Evolutionary conservation across 2,329 filamentous ascomycete species (phyloP).

Genomic region (Metarhizium robertsii): DNA sequence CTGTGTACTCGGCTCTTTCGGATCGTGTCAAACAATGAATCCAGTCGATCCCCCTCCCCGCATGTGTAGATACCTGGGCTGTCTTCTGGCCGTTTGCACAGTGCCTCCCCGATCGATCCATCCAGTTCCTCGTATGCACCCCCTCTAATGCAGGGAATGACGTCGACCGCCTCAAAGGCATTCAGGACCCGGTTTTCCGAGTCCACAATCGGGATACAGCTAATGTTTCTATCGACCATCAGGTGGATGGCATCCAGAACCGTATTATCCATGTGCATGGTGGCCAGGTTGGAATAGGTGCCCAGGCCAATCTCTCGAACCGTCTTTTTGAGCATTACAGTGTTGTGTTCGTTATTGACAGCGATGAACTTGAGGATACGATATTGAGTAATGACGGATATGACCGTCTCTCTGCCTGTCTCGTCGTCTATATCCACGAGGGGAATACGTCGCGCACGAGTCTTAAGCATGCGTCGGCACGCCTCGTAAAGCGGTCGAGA

Average conservation of each 20-base stretch:
- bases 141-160: conserved; percentile 91
- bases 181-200: conserved; percentile 71
- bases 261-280: conserved; percentile 77
- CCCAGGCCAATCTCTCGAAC: conserved; percentile 77
- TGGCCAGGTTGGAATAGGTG: conserved; percentile 72
- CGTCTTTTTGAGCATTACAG: conserved; percentile 78
- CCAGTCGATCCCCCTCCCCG: conserved; percentile 79
- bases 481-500: conserved; percentile 88
- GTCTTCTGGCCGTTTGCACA: conserved; percentile 79
- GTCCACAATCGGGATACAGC: conserved; percentile 87
- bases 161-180: conserved; percentile 95
- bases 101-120: conserved; percentile 76
- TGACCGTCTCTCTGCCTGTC: conserved; percentile 82
- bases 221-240: conserved; percentile 89
- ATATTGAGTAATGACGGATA: conserved; percentile 96
- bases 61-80: conserved; percentile 97
- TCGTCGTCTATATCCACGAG: conserved; percentile 91
- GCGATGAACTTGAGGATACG: conserved; percentile 98
- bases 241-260: conserved; percentile 92
- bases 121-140: conserved; percentile 86
- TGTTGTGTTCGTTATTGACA: conserved; percentile 80
- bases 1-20: conserved; percentile 91
- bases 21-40: conserved; percentile 94
- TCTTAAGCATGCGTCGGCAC: conserved; percentile 87
- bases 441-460: conserved; percentile 85